phyloP scores from a whole-genome alignment of 768 basidiomycete genomes.

The Xerocomellus intermedius region DNA sequence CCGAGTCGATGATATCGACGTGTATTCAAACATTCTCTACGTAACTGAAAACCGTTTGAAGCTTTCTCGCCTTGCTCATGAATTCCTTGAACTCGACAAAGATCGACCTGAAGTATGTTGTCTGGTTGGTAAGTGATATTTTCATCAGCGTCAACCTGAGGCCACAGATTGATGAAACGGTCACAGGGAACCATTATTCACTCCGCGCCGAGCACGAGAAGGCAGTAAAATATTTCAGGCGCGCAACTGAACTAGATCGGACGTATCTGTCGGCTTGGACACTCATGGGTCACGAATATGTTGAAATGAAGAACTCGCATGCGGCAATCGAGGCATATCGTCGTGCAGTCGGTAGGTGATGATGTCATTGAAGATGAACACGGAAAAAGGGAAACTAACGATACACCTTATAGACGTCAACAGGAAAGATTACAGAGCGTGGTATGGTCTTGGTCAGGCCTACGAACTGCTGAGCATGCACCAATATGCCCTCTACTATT shows the following conservation, averaged over 20 bases:
- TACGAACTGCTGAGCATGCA: slow-evolving; percentile 98
- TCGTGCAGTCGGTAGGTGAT: slow-evolving; percentile 82
- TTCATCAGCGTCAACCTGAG: neutral
- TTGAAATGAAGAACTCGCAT: slow-evolving; percentile 99
- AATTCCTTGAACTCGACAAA: slow-evolving; percentile 85
- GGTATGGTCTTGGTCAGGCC: slow-evolving; percentile 98
- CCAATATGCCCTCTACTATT: slow-evolving; percentile 93
- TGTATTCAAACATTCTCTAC: slow-evolving; percentile 96
- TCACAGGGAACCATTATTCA: slow-evolving; percentile 94
- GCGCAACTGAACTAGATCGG: slow-evolving; percentile 92
- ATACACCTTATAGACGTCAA: slow-evolving; percentile 71
- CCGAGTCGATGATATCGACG: slow-evolving; percentile 92
- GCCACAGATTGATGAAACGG: neutral
- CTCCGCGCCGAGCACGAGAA: slow-evolving; percentile 92
- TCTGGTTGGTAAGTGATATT: slow-evolving; percentile 69
- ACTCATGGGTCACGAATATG: slow-evolving; percentile 97
- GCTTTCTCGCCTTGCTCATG: slow-evolving; percentile 87
- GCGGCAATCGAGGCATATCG: slow-evolving; percentile 98
- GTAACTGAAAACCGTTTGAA: slow-evolving; percentile 89
- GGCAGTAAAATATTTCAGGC: slow-evolving; percentile 91
- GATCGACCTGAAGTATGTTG: slow-evolving; percentile 96
- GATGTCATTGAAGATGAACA: neutral
- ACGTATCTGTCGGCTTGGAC: slow-evolving; percentile 98
- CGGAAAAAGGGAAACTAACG: neutral
- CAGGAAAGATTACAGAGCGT: slow-evolving; percentile 94